Evolutionary conservation across 192 early-diverging fungal species (phyloP), one percentile per base, ranked within the genome.

Genomic region (Chytriomyces sp.): DNA sequence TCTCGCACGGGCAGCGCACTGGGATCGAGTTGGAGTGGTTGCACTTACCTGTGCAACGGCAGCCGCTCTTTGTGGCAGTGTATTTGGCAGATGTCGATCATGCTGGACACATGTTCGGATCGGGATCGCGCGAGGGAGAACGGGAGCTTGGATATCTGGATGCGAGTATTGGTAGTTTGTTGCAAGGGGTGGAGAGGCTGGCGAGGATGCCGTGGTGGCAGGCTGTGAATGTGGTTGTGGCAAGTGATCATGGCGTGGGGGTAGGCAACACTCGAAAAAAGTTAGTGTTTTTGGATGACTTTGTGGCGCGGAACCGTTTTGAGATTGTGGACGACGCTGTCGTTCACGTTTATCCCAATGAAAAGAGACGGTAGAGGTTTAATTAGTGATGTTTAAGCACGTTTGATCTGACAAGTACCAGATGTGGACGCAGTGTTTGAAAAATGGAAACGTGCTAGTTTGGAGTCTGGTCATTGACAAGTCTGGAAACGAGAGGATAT

Each of bases 191-290:
- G 0, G 81, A 67, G 6, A 19, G 34, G 12, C n/a, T 56, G 1
- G 3, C 52, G 2, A 30, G n/a, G 10, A 8, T 22, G 19, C 8
- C 10, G 28, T 64, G 62, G 62, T 64, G 12, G 14, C 39, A 87
- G n/a, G 7, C 83, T 10, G 89, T 93, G 26, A 90, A 95, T 70
- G 39, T 94, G 2, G 54, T 82, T 12, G 70, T 85, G 28, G 79
- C 80, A 3, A 94, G 92, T 70, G 95, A 97, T 75, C 95, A 97
- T 49, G 95, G 95, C 5, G 96, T 97, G 95, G 80, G 90, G 0
- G 80, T 82, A 40, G 75, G 78, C 32, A 69, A 52, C 30, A 68
- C 68, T 10, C 8, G 34, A 4, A 61, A 78, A 5, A 73, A 85
- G 41, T 81, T 88, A 32, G 87, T 96, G 39, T 93, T 89, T 73